Evolutionary conservation across 1,284 basidiomycete genomes (phyloP).

Genomic region (Wallemia hederae): DNA sequence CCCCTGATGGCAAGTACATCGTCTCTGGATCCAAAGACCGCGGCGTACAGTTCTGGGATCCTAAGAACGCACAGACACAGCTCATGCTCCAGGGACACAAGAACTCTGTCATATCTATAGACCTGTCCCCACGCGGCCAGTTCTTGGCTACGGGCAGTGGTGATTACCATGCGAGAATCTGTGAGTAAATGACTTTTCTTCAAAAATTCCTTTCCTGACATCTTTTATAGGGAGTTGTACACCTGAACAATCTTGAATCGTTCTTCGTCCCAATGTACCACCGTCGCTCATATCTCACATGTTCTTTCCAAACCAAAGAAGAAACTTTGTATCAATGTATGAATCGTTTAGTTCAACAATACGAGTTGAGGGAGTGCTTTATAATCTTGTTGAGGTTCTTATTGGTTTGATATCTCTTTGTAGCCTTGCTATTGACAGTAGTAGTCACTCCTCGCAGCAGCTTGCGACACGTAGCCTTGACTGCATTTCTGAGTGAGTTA

Average conservation of each 20-base stretch:
- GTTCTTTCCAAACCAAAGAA: no score
- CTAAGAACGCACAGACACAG: slow-evolving; percentile 38
- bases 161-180: slow-evolving; percentile 53
- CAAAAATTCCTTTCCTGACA: background rate
- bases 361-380: no score
- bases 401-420: background rate
- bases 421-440: background rate
- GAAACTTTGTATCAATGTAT: background rate
- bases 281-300: no score
- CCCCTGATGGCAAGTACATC: slow-evolving; percentile 59
- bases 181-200: slow-evolving; percentile 19
- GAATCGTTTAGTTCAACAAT: background rate
- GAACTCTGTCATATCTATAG: slow-evolving; percentile 66
- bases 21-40: slow-evolving; percentile 75
- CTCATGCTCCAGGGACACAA: slow-evolving; percentile 70
- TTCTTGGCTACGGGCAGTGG: slow-evolving; percentile 61
- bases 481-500: background rate
- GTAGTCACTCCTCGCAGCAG: background rate
- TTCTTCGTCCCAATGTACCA: no score
- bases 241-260: background rate
- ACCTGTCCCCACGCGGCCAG: slow-evolving; percentile 40
- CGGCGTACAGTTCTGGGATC: slow-evolving; percentile 67
- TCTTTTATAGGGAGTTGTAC: background rate
- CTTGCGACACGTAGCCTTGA: background rate
- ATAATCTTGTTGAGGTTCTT: background rate